Conservation (phyloP, 306 rosid species). For the Arachis hypogaea region DNA sequence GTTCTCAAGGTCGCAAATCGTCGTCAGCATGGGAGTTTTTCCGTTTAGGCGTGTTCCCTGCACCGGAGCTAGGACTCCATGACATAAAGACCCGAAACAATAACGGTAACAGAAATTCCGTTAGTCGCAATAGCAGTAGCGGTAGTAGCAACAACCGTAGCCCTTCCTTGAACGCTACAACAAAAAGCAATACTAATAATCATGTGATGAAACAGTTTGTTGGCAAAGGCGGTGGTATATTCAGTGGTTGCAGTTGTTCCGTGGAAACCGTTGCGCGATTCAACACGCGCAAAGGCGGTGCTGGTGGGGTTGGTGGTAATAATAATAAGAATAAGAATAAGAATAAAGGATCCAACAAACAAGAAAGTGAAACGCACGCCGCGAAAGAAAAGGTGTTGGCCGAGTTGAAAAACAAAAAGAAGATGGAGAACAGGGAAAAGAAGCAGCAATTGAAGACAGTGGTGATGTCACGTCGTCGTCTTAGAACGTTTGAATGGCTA, state of each 20-base stretch:
- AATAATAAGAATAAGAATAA: no score
- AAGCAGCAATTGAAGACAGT: constrained; percentile 47
- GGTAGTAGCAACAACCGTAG: constrained; percentile 33
- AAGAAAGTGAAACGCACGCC: constrained; percentile 51
- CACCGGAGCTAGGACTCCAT: constrained; percentile 73
- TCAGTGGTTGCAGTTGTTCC: constrained; percentile 74
- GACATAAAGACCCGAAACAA: constrained; percentile 55
- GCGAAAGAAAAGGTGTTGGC: constrained; percentile 51
- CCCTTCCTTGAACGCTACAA: not conserved
- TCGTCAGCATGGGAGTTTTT: constrained; percentile 76
- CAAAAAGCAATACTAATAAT: constrained; percentile 3
- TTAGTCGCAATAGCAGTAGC: constrained; percentile 55
- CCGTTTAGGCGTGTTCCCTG: constrained; percentile 69
- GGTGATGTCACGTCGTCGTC: constrained; percentile 74
- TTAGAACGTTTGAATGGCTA: constrained; percentile 80
- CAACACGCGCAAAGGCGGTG: constrained; percentile 43
- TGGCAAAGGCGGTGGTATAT: constrained; percentile 49
- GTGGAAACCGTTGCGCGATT: constrained; percentile 51
- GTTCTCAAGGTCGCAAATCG: constrained; percentile 54
- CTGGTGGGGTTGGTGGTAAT: constrained; percentile 14
- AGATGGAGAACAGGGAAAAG: constrained; percentile 14
- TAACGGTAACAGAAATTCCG: constrained; percentile 37
- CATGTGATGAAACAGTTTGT: constrained; percentile 37
- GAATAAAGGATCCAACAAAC: constrained; percentile 29
- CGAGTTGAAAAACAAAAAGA: constrained; percentile 54